These are phyloP conservation scores for Solanum tarapatanum DNA, from an alignment of 257 asterid species.

Conservation along the genomic window DNA sequence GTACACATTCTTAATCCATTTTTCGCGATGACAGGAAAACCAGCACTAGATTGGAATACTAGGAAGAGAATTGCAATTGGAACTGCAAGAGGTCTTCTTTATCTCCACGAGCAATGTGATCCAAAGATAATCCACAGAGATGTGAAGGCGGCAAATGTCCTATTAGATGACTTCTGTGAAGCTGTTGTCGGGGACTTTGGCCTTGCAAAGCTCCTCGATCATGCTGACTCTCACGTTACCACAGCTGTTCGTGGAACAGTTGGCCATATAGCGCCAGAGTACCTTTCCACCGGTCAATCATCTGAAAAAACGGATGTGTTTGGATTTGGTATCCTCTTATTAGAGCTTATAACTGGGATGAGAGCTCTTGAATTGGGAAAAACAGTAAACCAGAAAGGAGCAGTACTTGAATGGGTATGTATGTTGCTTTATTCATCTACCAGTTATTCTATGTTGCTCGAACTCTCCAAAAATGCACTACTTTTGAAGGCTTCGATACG, in stretches of 20 bases:
- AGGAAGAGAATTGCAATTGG: slow-evolving; percentile 87
- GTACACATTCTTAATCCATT: background rate
- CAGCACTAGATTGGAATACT: slow-evolving; percentile 69
- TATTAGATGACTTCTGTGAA: slow-evolving; percentile 69
- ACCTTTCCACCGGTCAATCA: slow-evolving; percentile 94
- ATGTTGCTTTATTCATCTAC: background rate
- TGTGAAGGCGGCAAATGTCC: slow-evolving; percentile 90
- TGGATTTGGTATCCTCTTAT: slow-evolving; percentile 83
- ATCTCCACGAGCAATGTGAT: slow-evolving; percentile 96
- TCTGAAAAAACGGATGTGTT: slow-evolving; percentile 95
- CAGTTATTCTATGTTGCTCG: background rate
- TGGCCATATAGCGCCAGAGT: slow-evolving; percentile 94
- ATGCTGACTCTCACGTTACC: slow-evolving; percentile 88
- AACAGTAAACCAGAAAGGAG: slow-evolving; percentile 74
- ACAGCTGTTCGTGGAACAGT: slow-evolving; percentile 98
- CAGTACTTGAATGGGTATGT: slow-evolving; percentile 91
- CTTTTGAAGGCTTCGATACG: background rate
- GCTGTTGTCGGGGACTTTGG: slow-evolving; percentile 96
- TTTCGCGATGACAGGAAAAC: slow-evolving; percentile 41
- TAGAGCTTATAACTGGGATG: slow-evolving; percentile 94
- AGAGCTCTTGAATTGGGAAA: slow-evolving; percentile 86
- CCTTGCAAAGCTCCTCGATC: slow-evolving; percentile 90
- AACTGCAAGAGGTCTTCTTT: slow-evolving; percentile 82
- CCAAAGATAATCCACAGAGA: slow-evolving; percentile 96
- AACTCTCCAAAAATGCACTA: background rate